Base-by-base conservation (phyloP, 768 basidiomycete genomes). In the Serendipita sp. region DNA sequence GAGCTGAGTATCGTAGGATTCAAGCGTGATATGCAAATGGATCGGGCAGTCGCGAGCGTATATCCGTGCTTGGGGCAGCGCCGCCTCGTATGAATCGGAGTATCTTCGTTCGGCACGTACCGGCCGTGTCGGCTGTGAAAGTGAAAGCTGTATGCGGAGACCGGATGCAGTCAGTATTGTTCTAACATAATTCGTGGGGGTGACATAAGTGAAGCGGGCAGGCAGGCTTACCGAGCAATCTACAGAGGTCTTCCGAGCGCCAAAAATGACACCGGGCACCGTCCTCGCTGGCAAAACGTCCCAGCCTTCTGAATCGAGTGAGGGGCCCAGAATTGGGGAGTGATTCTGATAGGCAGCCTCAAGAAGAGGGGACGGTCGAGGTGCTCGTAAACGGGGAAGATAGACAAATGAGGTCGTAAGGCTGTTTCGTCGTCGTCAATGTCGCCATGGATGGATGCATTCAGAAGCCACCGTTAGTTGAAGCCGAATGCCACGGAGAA, bases 341-440 rank as follows among this genome's bases (percentile, higher is more conserved):
- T 54, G 64, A 15, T 56, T 35, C 53, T 45, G 38, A 54, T 65
- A 65, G 18, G 64, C 64, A 28, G 34, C 13, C 35, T 65, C 48
- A 34, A 48, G 64, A 7, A 37, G 15, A 7, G 46, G 41, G n/a
- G 64, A 65, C 10, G 64, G 28, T 8, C 48, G 64, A 24, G 47
- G 47, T 10, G 64, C 48, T 38, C 64, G 64, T 15, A 51, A 34
- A 32, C 64, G 46, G 7, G 64, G 64, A 34, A 65, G 64, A 54
- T 65, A 65, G 64, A 65, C 48, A 54, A 65, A 24, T 3, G 64
- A 37, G 24, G 64, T 58, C 53, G 64, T 54, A 3, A 65, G 64
- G 18, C 64, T 65, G 32, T 10, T 24, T 4, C 45, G 18, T 18
- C 45, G 18, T 13, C 15, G 45, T 46, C 45, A 46, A 13, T 46